phyloP scores from a whole-genome alignment of 805 yeast genomes.

The Candida ponderosae region DNA sequence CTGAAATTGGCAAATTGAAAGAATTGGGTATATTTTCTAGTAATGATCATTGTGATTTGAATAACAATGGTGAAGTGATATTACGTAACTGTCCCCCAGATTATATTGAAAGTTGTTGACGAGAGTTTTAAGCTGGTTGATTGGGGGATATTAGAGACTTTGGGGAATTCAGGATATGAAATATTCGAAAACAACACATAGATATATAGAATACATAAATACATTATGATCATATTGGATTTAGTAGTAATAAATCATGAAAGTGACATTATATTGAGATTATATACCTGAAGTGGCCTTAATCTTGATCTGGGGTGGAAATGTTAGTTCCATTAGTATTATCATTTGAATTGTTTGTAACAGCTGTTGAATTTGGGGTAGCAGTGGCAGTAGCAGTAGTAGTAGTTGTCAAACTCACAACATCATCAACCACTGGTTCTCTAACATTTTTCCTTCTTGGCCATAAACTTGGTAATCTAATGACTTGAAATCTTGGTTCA shows the following conservation, averaged over 20 bases:
- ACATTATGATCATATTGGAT: too few relatives aligned
- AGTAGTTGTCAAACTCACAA: background rate
- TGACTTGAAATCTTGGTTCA: slow-evolving; percentile 86
- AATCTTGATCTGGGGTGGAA: background rate
- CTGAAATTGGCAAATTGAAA: slow-evolving; percentile 11
- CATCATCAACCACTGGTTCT: slow-evolving; percentile 20
- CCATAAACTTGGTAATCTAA: slow-evolving; percentile 83
- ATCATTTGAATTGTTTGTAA: background rate
- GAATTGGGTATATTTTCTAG: slow-evolving; percentile 15
- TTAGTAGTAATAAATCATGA: too few relatives aligned
- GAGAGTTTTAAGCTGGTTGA: background rate
- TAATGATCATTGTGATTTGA: slow-evolving; percentile 9
- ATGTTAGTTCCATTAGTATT: background rate
- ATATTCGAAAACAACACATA: too few relatives aligned
- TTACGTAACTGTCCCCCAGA: slow-evolving; percentile 17
- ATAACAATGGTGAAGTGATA: slow-evolving; percentile 15
- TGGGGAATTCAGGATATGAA: too few relatives aligned
- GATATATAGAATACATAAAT: too few relatives aligned
- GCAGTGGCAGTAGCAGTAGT: background rate
- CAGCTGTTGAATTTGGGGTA: background rate
- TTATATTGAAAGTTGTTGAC: slow-evolving; percentile 1
- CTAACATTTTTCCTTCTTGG: slow-evolving; percentile 57
- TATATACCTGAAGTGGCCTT: too few relatives aligned
- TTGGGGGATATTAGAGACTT: too few relatives aligned
- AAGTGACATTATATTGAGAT: too few relatives aligned